Evolutionary conservation across 495 filamentous ascomycete species (phyloP), one percentile per base, ranked within the genome.

Genomic region (Aspergillus affinis): DNA sequence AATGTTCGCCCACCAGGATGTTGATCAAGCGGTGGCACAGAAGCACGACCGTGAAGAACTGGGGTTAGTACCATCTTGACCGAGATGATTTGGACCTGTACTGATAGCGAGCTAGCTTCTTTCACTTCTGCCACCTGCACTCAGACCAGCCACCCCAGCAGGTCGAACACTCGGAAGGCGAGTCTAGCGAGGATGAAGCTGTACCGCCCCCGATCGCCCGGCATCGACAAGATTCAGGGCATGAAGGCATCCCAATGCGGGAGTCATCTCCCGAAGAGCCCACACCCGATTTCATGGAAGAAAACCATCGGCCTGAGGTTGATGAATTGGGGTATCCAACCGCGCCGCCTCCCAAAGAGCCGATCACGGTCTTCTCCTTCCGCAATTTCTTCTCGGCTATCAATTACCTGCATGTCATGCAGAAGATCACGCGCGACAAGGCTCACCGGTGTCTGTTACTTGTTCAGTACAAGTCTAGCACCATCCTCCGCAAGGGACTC

Each of bases 391-490:
- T 93, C 81, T 87, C 90, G 7, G 82, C 86, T 54, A 96, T 97
- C 81, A 97, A 94, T 74, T 90, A 92, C 75, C 82, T 98, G 18
- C 92, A 95, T 62, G 84, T 96, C 55, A 89, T 98, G 84, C 94
- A 98, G 70, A 98, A 98, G 73, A 89, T 98, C 58, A 96, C 92
- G 71, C 94, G 96, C 62, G 80, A 88, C 71, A 97, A 97, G 72
- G 90, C 92, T 3, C 94, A 98, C 72, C 89, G 94, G 51, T 95
- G 95, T 69, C 81, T 98, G 10, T 80, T 97, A 4, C 86, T 98
- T 45, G 91, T 98, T 13, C 89, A 94, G 61, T 98, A 97, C 80
- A 98, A 97, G 74, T 90, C 87, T 8, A 90, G 88, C 62, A 89
- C 88, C 48, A 93, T 96, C 63, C 82, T 98, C 12, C 89, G 91